Evolutionary conservation across 768 basidiomycete genomes (phyloP).

Genomic region (Boletus rubroflammeus): DNA sequence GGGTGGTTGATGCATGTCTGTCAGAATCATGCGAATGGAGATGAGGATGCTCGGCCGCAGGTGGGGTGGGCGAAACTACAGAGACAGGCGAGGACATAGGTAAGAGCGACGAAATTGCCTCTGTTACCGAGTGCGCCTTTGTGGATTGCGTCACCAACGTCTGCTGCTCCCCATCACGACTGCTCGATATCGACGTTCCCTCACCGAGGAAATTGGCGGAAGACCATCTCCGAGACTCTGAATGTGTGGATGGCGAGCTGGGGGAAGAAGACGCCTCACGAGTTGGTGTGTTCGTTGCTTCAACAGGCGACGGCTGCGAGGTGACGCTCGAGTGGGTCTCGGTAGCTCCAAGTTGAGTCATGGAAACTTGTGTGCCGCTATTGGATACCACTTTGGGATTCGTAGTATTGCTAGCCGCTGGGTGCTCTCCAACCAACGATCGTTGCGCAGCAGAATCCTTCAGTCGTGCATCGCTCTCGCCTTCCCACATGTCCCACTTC

Average conservation of each 20-base stretch:
- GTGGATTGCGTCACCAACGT: neutral
- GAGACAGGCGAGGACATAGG: constrained; percentile 6
- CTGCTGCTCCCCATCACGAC: constrained; percentile 1
- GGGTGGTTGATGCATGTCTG: neutral
- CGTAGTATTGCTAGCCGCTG: neutral
- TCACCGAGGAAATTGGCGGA: neutral
- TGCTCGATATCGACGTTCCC: neutral
- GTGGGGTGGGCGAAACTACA: neutral
- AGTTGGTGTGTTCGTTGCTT: neutral
- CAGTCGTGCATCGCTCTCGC: constrained; percentile 53
- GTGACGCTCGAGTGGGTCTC: neutral
- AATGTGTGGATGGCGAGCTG: neutral
- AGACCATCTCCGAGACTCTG: neutral
- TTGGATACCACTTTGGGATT: neutral
- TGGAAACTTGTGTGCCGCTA: constrained; percentile 3
- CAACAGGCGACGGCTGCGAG: neutral
- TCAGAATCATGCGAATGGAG: constrained; percentile 7
- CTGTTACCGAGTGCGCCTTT: constrained; percentile 12
- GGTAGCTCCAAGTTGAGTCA: neutral
- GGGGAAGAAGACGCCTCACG: neutral
- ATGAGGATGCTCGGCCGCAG: constrained; percentile 2
- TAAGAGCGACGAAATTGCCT: constrained; percentile 22
- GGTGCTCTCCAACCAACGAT: constrained; percentile 23
- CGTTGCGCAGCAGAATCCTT: constrained; percentile 28
- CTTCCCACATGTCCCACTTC: constrained; percentile 87